phyloP scores from a whole-genome alignment of 2,329 filamentous ascomycete genomes.

The Fusarium chuoi region DNA sequence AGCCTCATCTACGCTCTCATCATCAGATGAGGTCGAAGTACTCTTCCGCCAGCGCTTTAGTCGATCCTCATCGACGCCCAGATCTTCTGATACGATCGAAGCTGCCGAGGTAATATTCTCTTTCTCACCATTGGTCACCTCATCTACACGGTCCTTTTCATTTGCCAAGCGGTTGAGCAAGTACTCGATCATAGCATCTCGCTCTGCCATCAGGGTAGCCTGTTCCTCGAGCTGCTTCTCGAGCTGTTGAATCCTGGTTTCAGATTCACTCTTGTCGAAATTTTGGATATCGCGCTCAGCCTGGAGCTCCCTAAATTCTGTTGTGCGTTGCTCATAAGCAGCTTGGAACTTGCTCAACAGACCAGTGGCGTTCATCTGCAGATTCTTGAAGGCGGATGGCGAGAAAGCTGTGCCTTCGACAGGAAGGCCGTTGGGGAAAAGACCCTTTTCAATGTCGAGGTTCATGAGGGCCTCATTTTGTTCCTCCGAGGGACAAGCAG shows the following conservation, averaged over 20 bases:
- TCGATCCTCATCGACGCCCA: constrained; percentile 64
- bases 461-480: constrained; percentile 64
- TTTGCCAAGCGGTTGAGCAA: constrained; percentile 62
- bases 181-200: constrained; percentile 62
- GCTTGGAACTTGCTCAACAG: constrained; percentile 66
- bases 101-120: constrained; percentile 48
- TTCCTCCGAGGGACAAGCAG: constrained; percentile 47
- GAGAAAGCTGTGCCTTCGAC: constrained; percentile 63
- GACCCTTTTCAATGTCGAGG: constrained; percentile 64
- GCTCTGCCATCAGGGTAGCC: constrained; percentile 62
- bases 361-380: constrained; percentile 67
- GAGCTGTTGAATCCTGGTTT: constrained; percentile 63
- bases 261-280: constrained; percentile 67
- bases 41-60: constrained; percentile 56
- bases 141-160: constrained; percentile 61
- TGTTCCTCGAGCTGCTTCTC: constrained; percentile 71
- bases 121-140: constrained; percentile 47
- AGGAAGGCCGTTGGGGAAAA: constrained; percentile 60
- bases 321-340: constrained; percentile 66
- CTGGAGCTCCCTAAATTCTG: constrained; percentile 61
- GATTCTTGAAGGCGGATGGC: constrained; percentile 68
- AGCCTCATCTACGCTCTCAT: constrained; percentile 59
- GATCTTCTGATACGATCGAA: constrained; percentile 61
- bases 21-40: constrained; percentile 61
- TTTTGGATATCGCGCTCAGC: constrained; percentile 63